A percentile compares a stretch with the other conserved stretches of the same genome.
phyloP scores from a whole-genome alignment of 768 basidiomycete genomes.

The Candolleomyces eurysporus region DNA sequence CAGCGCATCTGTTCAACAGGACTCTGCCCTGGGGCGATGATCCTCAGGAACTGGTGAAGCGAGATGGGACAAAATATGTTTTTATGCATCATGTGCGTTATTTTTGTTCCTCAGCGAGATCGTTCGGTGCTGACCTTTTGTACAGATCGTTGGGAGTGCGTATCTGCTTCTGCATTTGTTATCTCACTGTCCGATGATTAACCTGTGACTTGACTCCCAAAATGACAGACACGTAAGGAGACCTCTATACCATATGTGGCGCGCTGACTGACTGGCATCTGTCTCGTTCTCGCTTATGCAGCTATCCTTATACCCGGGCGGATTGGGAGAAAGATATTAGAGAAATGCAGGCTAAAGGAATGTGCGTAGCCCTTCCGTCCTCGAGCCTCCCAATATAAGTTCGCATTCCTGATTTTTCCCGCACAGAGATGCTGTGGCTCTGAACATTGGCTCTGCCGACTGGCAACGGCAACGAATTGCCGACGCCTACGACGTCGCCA shows the following conservation, averaged over 20 bases:
- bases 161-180: conserved; percentile 2
- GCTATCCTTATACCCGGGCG: conserved; percentile 36
- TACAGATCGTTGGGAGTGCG: conserved; percentile 48
- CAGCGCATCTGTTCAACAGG: neutral
- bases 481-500: conserved; percentile 52
- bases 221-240: neutral
- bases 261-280: neutral
- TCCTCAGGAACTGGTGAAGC: conserved; percentile 30
- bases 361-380: conserved; percentile 27
- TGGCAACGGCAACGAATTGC: conserved; percentile 51
- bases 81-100: conserved; percentile 50
- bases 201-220: neutral
- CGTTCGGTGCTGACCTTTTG: neutral
- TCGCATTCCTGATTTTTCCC: conserved; percentile 17
- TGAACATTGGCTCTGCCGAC: conserved; percentile 56
- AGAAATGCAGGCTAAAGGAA: conserved; percentile 36
- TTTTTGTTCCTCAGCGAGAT: neutral
- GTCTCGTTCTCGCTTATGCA: conserved; percentile 13
- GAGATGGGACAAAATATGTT: conserved; percentile 46
- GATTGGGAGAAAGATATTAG: conserved; percentile 39
- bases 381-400: neutral
- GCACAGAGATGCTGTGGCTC: conserved; percentile 54
- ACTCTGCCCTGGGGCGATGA: conserved; percentile 5
- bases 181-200: neutral
- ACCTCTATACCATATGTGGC: too few species aligned